These are phyloP conservation scores for Cryptococcus sp. DNA, from an alignment of 1,284 basidiomycete genomes.

Conservation along the genomic window DNA sequence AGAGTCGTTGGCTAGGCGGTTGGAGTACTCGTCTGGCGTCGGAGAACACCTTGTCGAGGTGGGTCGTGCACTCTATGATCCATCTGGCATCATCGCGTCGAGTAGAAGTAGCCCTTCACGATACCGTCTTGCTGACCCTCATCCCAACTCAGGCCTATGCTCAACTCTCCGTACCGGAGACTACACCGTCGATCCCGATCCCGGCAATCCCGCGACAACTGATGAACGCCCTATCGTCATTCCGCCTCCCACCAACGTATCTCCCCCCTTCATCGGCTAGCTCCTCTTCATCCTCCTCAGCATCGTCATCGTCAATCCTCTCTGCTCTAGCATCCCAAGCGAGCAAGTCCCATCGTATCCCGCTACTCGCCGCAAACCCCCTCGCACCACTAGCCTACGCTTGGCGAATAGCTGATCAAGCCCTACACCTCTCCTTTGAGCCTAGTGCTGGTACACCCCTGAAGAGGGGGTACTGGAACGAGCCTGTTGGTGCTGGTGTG, in stretches of 20 bases:
- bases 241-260: slow-evolving; percentile 21
- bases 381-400: slow-evolving; percentile 41
- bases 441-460: slow-evolving; percentile 7
- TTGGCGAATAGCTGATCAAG: slow-evolving; percentile 43
- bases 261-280: slow-evolving; percentile 12
- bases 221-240: slow-evolving; percentile 11
- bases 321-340: neutral
- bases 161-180: slow-evolving; percentile 34
- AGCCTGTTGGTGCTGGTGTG: slow-evolving; percentile 43
- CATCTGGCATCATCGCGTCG: neutral
- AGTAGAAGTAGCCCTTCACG: neutral
- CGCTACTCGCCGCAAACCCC: slow-evolving; percentile 34
- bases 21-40: slow-evolving; percentile 34
- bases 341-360: slow-evolving; percentile 16
- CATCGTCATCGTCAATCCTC: neutral
- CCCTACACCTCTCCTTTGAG: slow-evolving; percentile 24
- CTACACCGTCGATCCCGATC: slow-evolving; percentile 34
- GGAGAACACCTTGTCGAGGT: slow-evolving; percentile 48
- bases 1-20: slow-evolving; percentile 23
- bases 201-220: slow-evolving; percentile 19
- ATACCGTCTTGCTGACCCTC: neutral
- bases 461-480: slow-evolving; percentile 37
- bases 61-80: slow-evolving; percentile 4
- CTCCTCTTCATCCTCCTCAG: slow-evolving; percentile 5
- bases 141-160: slow-evolving; percentile 38